phyloP scores from a whole-genome alignment of 2,329 filamentous ascomycete species.

The Scytalidium sp. region DNA sequence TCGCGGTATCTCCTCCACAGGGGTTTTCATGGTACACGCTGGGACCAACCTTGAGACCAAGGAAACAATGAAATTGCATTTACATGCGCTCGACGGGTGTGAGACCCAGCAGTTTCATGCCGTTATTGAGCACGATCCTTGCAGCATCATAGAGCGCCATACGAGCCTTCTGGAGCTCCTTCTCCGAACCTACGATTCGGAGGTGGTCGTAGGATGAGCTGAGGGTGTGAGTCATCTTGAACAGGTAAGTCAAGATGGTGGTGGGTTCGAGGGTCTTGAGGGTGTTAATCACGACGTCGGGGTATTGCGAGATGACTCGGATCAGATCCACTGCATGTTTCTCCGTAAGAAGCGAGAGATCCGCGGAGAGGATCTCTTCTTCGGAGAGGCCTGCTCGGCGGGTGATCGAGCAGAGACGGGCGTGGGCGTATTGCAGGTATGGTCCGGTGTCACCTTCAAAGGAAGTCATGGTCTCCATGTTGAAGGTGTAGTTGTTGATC shows the following conservation, averaged over 20 bases:
- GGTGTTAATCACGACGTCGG: slow-evolving; percentile 80
- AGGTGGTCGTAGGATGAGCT: slow-evolving; percentile 81
- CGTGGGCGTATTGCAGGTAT: slow-evolving; percentile 81
- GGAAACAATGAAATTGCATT: neutral
- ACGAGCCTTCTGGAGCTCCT: slow-evolving; percentile 65
- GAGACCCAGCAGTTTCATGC: slow-evolving; percentile 78
- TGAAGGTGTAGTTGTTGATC: slow-evolving; percentile 68
- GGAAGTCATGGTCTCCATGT: slow-evolving; percentile 78
- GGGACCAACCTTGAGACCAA: neutral
- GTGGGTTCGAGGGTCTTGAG: slow-evolving; percentile 78
- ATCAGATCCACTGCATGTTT: slow-evolving; percentile 70
- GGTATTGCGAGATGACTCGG: slow-evolving; percentile 77
- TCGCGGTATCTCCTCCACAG: no score
- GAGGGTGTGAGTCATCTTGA: slow-evolving; percentile 81
- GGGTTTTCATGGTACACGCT: no score
- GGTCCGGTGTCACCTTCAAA: slow-evolving; percentile 85
- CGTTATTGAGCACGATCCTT: slow-evolving; percentile 74
- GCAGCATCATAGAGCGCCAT: slow-evolving; percentile 77
- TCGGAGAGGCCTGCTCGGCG: slow-evolving; percentile 51
- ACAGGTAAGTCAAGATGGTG: slow-evolving; percentile 67
- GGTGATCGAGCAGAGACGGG: slow-evolving; percentile 65
- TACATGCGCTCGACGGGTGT: slow-evolving; percentile 64
- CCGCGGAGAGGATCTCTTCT: slow-evolving; percentile 58
- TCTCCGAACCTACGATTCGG: slow-evolving; percentile 76
- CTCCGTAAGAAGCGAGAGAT: slow-evolving; percentile 68